Conservation (phyloP, 1,139 yeast species). For the Diutina rugosa region DNA sequence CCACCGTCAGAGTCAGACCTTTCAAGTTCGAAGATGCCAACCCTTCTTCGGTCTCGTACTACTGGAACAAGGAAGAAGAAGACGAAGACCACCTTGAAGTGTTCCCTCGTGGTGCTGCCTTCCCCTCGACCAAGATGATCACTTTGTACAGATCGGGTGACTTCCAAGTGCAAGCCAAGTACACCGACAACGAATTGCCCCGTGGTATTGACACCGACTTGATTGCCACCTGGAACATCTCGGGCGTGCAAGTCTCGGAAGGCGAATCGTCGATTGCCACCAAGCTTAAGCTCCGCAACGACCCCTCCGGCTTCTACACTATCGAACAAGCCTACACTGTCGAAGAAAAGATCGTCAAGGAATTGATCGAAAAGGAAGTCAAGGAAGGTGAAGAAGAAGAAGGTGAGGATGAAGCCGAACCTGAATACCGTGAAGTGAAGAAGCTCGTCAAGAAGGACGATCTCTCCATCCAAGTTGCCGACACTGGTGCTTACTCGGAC, state of each 20-base stretch:
- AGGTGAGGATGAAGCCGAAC: slow-evolving; percentile 45
- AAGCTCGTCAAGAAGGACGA: slow-evolving; percentile 88
- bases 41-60: slow-evolving; percentile 85
- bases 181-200: slow-evolving; percentile 69
- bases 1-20: slow-evolving; percentile 96
- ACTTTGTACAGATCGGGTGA: slow-evolving; percentile 88
- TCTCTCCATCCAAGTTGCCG: slow-evolving; percentile 41
- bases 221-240: slow-evolving; percentile 76
- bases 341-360: slow-evolving; percentile 84
- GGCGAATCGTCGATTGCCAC: slow-evolving; percentile 75
- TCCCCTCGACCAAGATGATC: slow-evolving; percentile 93
- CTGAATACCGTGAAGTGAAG: slow-evolving; percentile 83
- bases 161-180: slow-evolving; percentile 76
- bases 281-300: slow-evolving; percentile 91
- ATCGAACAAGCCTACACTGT: slow-evolving; percentile 92
- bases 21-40: slow-evolving; percentile 95
- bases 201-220: slow-evolving; percentile 42
- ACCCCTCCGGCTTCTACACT: slow-evolving; percentile 91
- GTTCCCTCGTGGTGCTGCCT: slow-evolving; percentile 85
- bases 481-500: slow-evolving; percentile 56
- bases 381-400: slow-evolving; percentile 39
- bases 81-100: slow-evolving; percentile 91
- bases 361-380: slow-evolving; percentile 56
- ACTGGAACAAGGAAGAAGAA: slow-evolving; percentile 90
- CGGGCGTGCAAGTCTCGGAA: slow-evolving; percentile 71